Conservation (phyloP, 192 early-diverging fungal species). For the Backusella psychrophila region DNA sequence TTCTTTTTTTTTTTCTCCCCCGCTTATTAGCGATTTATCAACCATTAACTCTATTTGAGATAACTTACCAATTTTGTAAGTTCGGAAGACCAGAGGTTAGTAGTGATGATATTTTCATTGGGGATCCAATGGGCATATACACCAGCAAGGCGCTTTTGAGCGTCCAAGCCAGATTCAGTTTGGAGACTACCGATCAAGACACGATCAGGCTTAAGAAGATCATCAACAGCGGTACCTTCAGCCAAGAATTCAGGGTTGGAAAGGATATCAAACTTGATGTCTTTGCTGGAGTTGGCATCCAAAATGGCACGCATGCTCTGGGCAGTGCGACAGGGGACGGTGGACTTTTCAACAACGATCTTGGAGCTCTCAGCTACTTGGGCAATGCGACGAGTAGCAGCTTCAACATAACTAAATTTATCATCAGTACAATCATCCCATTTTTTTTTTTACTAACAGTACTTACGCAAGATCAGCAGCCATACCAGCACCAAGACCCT, state of each 20-base stretch:
- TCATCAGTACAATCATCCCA: not conserved
- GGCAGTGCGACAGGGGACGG: conserved; percentile 91
- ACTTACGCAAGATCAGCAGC: conserved; percentile 80
- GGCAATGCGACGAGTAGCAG: conserved; percentile 82
- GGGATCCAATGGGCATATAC: conserved; percentile 89
- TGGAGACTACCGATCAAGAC: conserved; percentile 83
- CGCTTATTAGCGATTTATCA: not conserved
- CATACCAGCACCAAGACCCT: conserved; percentile 71
- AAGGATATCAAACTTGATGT: conserved; percentile 80
- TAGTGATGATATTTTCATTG: conserved; percentile 83
- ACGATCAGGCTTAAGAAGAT: conserved; percentile 84
- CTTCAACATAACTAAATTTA: conserved; percentile 66
- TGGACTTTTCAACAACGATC: conserved; percentile 94
- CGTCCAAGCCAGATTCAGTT: conserved; percentile 64
- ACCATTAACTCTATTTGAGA: not conserved
- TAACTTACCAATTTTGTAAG: conserved; percentile 77
- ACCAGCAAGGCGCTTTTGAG: conserved; percentile 68
- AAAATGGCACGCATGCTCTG: conserved; percentile 80
- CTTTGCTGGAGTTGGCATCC: conserved; percentile 63
- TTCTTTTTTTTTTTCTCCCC: not conserved
- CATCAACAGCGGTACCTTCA: conserved; percentile 86
- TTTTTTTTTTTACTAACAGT: not conserved
- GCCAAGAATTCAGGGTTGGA: conserved; percentile 96
- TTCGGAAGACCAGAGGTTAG: conserved; percentile 94
- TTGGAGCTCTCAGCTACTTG: conserved; percentile 72